Evolutionary conservation across 1,139 yeast species (phyloP).

Genomic region (Scheffersomyces titani): DNA sequence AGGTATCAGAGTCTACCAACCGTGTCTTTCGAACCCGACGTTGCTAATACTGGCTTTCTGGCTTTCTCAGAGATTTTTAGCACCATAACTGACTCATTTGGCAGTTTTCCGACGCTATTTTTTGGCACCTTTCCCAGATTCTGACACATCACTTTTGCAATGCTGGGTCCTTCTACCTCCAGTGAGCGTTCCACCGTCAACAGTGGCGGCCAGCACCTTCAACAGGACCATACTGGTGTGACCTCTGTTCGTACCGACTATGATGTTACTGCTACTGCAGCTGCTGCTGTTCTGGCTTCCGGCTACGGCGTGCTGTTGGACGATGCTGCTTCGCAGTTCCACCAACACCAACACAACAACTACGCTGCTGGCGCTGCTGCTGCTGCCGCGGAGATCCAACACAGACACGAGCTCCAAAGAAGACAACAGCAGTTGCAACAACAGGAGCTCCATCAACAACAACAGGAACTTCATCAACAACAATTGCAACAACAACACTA

Average conservation of each 20-base stretch:
- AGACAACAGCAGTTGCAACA: constrained; percentile 23
- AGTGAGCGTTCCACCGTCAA: constrained; percentile 31
- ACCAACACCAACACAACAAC: constrained; percentile 26
- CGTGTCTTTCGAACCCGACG: background rate
- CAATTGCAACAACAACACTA: constrained; percentile 6
- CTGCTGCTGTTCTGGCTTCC: constrained; percentile 22
- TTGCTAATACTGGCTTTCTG: background rate
- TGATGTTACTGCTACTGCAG: constrained; percentile 18
- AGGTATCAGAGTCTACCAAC: background rate
- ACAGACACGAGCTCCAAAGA: constrained; percentile 25
- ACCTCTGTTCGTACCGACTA: constrained; percentile 11
- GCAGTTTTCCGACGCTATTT: background rate
- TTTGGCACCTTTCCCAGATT: background rate
- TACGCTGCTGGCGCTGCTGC: constrained; percentile 23
- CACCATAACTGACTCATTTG: constrained; percentile 4
- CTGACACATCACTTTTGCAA: constrained; percentile 6
- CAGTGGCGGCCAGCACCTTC: constrained; percentile 12
- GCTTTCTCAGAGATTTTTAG: constrained; percentile 1
- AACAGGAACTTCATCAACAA: constrained; percentile 11
- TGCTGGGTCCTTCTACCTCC: constrained; percentile 37
- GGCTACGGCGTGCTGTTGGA: constrained; percentile 12
- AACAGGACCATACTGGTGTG: constrained; percentile 9
- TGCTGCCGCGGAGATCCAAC: constrained; percentile 28
- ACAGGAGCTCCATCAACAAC: constrained; percentile 15
- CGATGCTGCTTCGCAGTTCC: constrained; percentile 25